phyloP scores from a whole-genome alignment of 2,329 filamentous ascomycete species.

The Phyllosticta citribraziliensis region DNA sequence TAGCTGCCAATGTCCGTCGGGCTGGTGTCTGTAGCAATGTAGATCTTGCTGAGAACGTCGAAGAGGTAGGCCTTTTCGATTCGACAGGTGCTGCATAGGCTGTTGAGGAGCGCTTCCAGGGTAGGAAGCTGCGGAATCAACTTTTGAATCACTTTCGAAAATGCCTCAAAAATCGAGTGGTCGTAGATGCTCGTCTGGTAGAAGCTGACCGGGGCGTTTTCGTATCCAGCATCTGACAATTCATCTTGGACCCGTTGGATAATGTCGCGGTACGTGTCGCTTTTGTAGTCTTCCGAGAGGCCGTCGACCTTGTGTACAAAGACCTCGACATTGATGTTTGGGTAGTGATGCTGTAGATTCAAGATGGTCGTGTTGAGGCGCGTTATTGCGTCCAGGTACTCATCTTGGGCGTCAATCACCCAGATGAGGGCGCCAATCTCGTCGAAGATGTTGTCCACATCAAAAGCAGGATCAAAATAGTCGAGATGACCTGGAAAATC shows the following conservation, averaged over 20 bases:
- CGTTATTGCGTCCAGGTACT: conserved; percentile 85
- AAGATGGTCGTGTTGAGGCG: conserved; percentile 83
- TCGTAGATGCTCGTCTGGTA: conserved; percentile 98
- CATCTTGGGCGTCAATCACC: conserved; percentile 97
- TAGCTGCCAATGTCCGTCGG: conserved; percentile 93
- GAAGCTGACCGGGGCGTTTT: conserved; percentile 88
- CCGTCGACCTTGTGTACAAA: conserved; percentile 99
- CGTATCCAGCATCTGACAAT: conserved; percentile 82
- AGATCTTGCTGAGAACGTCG: conserved; percentile 95
- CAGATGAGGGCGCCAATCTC: conserved; percentile 92
- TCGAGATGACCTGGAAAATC: conserved; percentile 94
- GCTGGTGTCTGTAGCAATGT: conserved; percentile 90
- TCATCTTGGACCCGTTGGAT: conserved; percentile 95
- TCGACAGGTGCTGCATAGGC: conserved; percentile 82
- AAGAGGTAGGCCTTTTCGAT: conserved; percentile 99
- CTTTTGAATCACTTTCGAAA: conserved; percentile 97
- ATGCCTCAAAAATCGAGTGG: conserved; percentile 95
- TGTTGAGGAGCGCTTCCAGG: conserved; percentile 87
- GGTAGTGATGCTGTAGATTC: conserved; percentile 78
- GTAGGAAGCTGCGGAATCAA: conserved; percentile 88
- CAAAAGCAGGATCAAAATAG: conserved; percentile 80
- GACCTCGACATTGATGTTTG: conserved; percentile 92
- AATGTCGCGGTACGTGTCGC: conserved; percentile 93
- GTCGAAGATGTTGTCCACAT: conserved; percentile 87
- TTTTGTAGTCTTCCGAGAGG: conserved; percentile 91